phyloP scores from a whole-genome alignment of 441 rosid species.

The Macaranga tanarius region DNA sequence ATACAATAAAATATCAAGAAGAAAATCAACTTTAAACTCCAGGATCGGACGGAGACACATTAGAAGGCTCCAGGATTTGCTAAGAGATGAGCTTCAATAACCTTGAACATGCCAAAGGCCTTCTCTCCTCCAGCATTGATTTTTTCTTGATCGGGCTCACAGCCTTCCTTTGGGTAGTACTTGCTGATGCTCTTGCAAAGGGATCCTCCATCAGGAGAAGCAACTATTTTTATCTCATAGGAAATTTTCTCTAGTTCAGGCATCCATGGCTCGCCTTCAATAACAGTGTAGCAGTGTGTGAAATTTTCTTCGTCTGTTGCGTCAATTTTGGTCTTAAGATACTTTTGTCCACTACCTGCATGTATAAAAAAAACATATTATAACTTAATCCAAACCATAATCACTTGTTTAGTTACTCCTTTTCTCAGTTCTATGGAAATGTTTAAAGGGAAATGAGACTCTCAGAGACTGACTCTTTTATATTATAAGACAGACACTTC shows the following conservation, averaged over 20 bases:
- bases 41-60: neutral
- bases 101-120: neutral
- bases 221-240: conserved; percentile 28
- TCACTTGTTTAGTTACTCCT: too few relatives aligned
- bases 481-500: too few relatives aligned
- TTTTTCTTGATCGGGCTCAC: neutral
- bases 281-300: conserved; percentile 24
- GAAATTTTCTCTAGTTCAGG: conserved; percentile 30
- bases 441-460: too few relatives aligned
- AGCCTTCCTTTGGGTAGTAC: neutral
- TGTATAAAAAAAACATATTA: too few relatives aligned
- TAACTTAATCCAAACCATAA: too few relatives aligned
- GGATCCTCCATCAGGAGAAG: conserved; percentile 39
- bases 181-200: conserved; percentile 31
- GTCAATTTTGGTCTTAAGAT: conserved; percentile 27
- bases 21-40: neutral
- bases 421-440: too few relatives aligned
- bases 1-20: neutral
- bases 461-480: too few relatives aligned
- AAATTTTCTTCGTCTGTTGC: conserved; percentile 32
- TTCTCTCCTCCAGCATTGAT: neutral
- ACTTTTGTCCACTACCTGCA: conserved; percentile 23
- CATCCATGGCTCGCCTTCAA: conserved; percentile 30
- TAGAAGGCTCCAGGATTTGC: conserved; percentile 7
- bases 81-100: conserved; percentile 8